A percentile compares a stretch with the other conserved stretches of the same genome.
Evolutionary conservation across 2,329 filamentous ascomycete species (phyloP).

Genomic region (Ceratocystis cacaofunesta): DNA sequence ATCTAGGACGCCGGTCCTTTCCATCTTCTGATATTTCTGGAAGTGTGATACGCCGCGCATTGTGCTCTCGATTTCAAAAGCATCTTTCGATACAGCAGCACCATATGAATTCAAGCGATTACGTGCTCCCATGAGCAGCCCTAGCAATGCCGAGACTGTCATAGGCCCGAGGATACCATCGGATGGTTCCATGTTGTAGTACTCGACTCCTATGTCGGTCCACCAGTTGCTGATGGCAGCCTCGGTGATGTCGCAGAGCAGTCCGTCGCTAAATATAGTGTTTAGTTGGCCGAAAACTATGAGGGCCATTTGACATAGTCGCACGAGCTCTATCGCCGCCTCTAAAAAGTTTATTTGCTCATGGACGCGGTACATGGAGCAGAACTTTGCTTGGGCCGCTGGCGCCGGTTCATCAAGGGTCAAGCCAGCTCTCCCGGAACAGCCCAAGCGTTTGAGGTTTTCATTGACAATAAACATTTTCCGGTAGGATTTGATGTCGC

Average conservation of each 20-base stretch:
- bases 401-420: constrained; percentile 62
- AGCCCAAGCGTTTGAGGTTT: constrained; percentile 79
- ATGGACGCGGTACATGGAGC: constrained; percentile 76
- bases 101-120: constrained; percentile 78
- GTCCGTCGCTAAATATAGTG: constrained; percentile 77
- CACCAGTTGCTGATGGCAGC: constrained; percentile 87
- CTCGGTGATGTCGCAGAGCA: constrained; percentile 88
- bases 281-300: constrained; percentile 77
- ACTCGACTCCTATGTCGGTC: constrained; percentile 80
- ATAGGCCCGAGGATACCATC: constrained; percentile 88
- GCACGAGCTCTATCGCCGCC: constrained; percentile 76
- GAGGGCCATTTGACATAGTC: constrained; percentile 77
- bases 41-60: constrained; percentile 78
- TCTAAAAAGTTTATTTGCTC: constrained; percentile 65
- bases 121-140: constrained; percentile 75
- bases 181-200: constrained; percentile 82
- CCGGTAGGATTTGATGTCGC: constrained; percentile 65
- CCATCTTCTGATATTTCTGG: constrained; percentile 75
- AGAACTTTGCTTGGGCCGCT: constrained; percentile 79
- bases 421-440: constrained; percentile 76
- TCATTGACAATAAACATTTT: constrained; percentile 88
- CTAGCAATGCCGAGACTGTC: constrained; percentile 75
- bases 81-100: constrained; percentile 75
- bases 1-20: constrained; percentile 65
- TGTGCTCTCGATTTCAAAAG: constrained; percentile 69